Conservation (phyloP, 1,284 basidiomycete genomes). For the Pholiota adiposa region DNA sequence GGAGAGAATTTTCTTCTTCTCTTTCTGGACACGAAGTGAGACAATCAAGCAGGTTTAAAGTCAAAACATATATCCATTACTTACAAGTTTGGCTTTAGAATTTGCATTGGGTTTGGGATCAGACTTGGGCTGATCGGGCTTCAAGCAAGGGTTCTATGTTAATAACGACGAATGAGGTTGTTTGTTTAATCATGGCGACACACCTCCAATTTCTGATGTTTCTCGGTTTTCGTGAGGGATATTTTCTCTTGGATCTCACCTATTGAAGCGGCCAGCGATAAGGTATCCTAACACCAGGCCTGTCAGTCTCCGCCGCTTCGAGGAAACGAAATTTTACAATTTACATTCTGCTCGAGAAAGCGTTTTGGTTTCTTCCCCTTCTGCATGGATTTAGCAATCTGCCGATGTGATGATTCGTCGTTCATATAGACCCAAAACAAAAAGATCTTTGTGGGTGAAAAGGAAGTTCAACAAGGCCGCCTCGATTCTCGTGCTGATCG, state of each 20-base stretch:
- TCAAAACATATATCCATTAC: conserved; percentile 9
- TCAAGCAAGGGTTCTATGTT: background rate
- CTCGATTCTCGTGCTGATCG: conserved; percentile 1
- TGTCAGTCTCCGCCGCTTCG: conserved; percentile 2
- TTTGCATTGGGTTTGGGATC: conserved; percentile 16
- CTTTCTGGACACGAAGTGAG: conserved; percentile 27
- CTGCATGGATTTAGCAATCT: background rate
- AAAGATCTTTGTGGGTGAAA: background rate
- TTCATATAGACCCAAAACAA: background rate
- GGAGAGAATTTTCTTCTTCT: conserved; percentile 32
- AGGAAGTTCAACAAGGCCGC: background rate
- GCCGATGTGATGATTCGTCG: background rate
- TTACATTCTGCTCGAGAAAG: conserved; percentile 28
- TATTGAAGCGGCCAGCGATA: conserved; percentile 46
- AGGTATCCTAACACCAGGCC: conserved; percentile 40
- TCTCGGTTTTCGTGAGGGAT: conserved; percentile 36
- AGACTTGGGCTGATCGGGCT: conserved; percentile 18
- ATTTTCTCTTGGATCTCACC: conserved; percentile 44
- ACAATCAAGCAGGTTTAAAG: conserved; percentile 2
- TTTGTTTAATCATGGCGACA: conserved; percentile 2
- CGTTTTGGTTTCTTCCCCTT: conserved; percentile 26
- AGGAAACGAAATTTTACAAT: conserved; percentile 19
- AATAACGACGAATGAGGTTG: background rate
- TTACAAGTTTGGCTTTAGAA: conserved; percentile 23
- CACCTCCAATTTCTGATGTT: conserved; percentile 40